Evolutionary conservation across 2,329 filamentous ascomycete genomes (phyloP).

Genomic region (Lachnellula arida): DNA sequence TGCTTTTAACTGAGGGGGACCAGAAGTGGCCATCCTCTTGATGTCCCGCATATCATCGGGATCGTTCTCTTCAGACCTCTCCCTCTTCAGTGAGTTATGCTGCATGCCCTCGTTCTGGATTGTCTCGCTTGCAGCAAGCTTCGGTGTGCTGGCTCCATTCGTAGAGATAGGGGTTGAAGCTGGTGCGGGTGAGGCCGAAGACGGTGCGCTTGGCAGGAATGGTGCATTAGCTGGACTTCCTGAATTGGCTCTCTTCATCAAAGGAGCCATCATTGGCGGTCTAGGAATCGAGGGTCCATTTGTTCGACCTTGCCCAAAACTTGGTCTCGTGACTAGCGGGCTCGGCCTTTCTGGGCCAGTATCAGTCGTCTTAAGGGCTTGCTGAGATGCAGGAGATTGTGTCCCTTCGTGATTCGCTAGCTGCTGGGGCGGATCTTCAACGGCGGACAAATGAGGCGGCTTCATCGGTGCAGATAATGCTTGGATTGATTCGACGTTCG

Average conservation of each 20-base stretch:
- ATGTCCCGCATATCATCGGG: conserved; percentile 18
- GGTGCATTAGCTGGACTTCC: conserved; percentile 19
- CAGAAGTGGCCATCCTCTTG: conserved; percentile 20
- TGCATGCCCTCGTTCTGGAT: conserved; percentile 4
- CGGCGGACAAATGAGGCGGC: conserved; percentile 5
- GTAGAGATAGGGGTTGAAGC: conserved; percentile 1
- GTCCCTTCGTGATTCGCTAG: conserved; percentile 18
- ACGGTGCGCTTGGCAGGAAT: conserved; percentile 14
- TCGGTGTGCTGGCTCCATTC: conserved; percentile 8
- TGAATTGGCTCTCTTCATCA: conserved; percentile 23
- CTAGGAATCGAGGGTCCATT: conserved; percentile 22
- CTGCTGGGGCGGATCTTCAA: conserved; percentile 13
- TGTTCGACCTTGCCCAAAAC: conserved; percentile 24
- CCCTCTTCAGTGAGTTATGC: conserved; percentile 19
- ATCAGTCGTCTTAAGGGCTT: conserved; percentile 10
- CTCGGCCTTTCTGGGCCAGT: conserved; percentile 9
- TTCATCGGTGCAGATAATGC: neutral
- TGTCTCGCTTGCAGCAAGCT: conserved; percentile 12
- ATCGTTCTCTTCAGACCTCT: conserved; percentile 19
- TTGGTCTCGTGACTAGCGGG: conserved; percentile 26
- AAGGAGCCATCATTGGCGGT: conserved; percentile 28
- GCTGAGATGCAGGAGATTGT: conserved; percentile 17
- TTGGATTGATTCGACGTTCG: conserved; percentile 10
- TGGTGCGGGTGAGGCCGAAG: conserved; percentile 23
- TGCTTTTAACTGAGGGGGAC: conserved; percentile 18